Conservation (phyloP, 106 monocot species). For the Platanthera guangdongensis region DNA sequence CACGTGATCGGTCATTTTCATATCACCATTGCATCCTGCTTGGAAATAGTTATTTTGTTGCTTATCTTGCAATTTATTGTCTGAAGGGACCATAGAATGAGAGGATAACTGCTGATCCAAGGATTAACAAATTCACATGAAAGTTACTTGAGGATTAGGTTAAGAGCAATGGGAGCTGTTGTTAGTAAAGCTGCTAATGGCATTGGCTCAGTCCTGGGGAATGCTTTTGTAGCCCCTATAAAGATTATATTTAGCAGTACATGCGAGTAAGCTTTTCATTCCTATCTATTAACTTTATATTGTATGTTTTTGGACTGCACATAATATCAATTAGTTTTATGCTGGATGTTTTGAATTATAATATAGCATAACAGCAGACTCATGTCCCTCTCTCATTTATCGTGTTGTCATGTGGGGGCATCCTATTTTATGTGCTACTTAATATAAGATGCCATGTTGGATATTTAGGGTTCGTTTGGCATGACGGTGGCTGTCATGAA, state of each 20-base stretch:
- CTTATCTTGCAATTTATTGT: background rate
- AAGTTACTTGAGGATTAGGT: background rate
- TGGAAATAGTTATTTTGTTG: background rate
- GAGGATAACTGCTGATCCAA: background rate
- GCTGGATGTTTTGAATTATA: no score
- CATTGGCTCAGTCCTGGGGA: slow-evolving; percentile 32
- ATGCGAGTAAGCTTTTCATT: slow-evolving; percentile 48
- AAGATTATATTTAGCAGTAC: slow-evolving; percentile 42
- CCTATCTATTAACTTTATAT: background rate
- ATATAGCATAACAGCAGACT: no score
- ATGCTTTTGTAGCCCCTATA: slow-evolving; percentile 44
- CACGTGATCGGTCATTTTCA: background rate
- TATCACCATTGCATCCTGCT: background rate
- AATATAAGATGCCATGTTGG: no score
- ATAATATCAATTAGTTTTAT: no score
- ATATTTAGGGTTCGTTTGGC: no score
- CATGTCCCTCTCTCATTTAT: no score
- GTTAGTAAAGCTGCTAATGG: slow-evolving; percentile 43
- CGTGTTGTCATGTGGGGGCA: no score
- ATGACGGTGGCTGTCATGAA: no score
- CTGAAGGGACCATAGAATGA: background rate
- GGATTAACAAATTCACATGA: background rate
- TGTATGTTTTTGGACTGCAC: no score
- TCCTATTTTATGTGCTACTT: no score
- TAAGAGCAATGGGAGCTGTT: slow-evolving; percentile 29